Evolutionary conservation across 257 asterid genomes (phyloP), one percentile per base, ranked within the genome.

Genomic region (Solanum phureja): DNA sequence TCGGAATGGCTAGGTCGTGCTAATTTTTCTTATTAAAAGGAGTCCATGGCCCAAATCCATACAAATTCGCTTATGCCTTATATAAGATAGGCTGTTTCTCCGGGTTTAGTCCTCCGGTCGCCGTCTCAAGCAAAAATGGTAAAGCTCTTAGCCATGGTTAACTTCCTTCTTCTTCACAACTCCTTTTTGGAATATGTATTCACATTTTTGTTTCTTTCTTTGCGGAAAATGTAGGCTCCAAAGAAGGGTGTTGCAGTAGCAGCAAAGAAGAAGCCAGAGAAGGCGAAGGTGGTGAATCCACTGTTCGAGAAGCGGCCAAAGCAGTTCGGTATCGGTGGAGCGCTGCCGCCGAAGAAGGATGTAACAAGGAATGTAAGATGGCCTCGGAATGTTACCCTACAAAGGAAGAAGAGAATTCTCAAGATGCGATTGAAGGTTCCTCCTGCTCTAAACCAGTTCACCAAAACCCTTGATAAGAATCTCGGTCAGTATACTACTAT

Each of bases 401-500:
- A 91, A 68, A 89, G 92, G 88, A 91, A 91, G 88, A 88, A 87
- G 89, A 88, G 92, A 86, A 88, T 92, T 84, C 90, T 92, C 66
- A 92, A 90, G 87, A 90, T 89, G 88, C 90, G 93, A 1, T 84
- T 91, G 76, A 91, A 91, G 92, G 93, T 92, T 11, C 93, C 93
- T 2, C 93, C 93, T 0, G 90, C 93, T 8, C 88, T 92, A 66
- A 92, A 90, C 88, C 93, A 90, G 91, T 92, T 92, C 88, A 72
- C 92, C 73, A 92, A 90, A 66, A 92, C 94, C 6, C 92, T 92
- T 2, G 94, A 92, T 49, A 92, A 92, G 76, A 92, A 92, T 49
- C 92, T 92, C 3, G 94, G 92, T 92, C 42, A 11, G 82, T n/a
- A 2, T 14, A 23, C 58, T 75, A 40, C 8, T 8, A 2, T n/a